Conservation (phyloP, 140 eudicot species). For the Stevia rebaudiana region DNA sequence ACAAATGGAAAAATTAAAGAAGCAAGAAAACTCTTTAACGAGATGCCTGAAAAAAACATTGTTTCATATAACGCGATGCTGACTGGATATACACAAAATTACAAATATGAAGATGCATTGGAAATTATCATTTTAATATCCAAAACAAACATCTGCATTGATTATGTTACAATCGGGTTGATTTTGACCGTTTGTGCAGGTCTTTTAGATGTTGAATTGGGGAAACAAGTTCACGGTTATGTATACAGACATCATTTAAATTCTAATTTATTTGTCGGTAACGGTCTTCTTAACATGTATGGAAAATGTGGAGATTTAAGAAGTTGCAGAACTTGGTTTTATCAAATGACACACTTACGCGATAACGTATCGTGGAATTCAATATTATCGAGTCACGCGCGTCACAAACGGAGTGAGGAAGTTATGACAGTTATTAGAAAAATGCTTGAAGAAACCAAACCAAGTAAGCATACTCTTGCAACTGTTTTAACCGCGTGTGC, state of each 20-base stretch:
- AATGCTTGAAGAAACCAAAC: constrained; percentile 65
- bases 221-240: constrained; percentile 76
- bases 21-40: constrained; percentile 58
- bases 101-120: constrained; percentile 58
- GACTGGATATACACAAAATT: constrained; percentile 49
- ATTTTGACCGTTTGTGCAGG: constrained; percentile 53
- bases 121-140: constrained; percentile 36
- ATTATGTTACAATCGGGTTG: constrained; percentile 53
- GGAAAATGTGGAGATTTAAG: constrained; percentile 71
- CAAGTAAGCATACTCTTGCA: constrained; percentile 54
- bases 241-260: constrained; percentile 46
- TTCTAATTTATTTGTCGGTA: constrained; percentile 44
- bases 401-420: constrained; percentile 58
- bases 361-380: constrained; percentile 73
- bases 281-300: constrained; percentile 79
- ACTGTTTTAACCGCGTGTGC: constrained; percentile 74
- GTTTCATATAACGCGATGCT: constrained; percentile 86
- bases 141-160: constrained; percentile 26
- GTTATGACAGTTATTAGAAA: constrained; percentile 47
- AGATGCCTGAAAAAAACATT: constrained; percentile 65
- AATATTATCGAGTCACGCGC: constrained; percentile 48
- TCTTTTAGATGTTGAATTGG: constrained; percentile 59
- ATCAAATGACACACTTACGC: constrained; percentile 47
- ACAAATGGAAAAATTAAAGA: constrained; percentile 36
- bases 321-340: constrained; percentile 55